Conservation (phyloP, 768 basidiomycete species). For the Harrya chromipes region DNA sequence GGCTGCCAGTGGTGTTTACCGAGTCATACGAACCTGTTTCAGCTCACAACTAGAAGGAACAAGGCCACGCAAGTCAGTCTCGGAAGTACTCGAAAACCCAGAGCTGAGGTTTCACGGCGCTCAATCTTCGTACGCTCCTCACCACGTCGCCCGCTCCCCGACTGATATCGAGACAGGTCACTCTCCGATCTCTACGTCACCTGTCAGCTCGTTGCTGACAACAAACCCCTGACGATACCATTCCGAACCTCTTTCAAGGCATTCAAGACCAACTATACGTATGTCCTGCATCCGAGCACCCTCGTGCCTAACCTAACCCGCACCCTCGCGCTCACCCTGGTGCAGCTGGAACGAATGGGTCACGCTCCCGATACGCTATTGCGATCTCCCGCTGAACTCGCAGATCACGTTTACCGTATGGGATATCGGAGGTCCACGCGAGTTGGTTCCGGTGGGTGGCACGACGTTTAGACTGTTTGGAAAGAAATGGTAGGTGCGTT, state of each 20-base stretch:
- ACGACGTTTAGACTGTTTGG: constrained; percentile 89
- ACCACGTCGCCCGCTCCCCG: constrained; percentile 5
- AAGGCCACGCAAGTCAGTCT: constrained; percentile 66
- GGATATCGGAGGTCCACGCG: constrained; percentile 86
- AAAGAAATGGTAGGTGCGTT: constrained; percentile 70
- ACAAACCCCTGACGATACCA: constrained; percentile 88
- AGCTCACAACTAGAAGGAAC: constrained; percentile 87
- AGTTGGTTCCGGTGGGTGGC: constrained; percentile 83
- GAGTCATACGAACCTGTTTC: not conserved
- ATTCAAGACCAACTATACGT: constrained; percentile 83
- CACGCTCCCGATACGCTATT: constrained; percentile 86
- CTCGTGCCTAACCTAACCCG: not conserved
- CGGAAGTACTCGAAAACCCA: constrained; percentile 80
- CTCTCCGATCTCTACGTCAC: constrained; percentile 93
- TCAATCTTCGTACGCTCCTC: constrained; percentile 59
- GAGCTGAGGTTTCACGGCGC: constrained; percentile 81
- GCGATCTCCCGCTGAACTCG: constrained; percentile 85
- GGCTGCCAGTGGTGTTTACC: not conserved
- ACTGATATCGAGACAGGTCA: constrained; percentile 48
- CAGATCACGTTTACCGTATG: constrained; percentile 94
- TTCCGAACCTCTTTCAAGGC: constrained; percentile 91
- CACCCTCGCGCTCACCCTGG: not conserved
- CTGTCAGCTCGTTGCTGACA: constrained; percentile 88
- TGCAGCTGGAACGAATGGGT: constrained; percentile 95
- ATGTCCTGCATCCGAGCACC: constrained; percentile 21